phyloP scores from a whole-genome alignment of 257 asterid genomes.

The Buddleja alternifolia region DNA sequence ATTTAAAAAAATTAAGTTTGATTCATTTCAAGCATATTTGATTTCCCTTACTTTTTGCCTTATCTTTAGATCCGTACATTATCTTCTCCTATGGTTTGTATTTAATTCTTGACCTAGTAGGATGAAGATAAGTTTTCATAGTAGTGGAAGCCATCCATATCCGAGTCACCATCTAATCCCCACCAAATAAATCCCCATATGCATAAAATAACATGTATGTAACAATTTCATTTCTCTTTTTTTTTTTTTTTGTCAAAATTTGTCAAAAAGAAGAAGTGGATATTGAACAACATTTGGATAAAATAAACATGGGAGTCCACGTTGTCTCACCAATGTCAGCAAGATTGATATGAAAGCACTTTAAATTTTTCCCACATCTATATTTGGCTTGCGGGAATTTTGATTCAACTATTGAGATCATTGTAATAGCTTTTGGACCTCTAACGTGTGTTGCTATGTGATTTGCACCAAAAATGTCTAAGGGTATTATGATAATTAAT shows the following conservation, averaged over 20 bases:
- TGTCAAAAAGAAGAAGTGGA: neutral
- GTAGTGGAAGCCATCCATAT: constrained; percentile 41
- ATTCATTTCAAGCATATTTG: constrained; percentile 24
- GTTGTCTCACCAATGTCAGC: constrained; percentile 29
- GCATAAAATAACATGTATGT: too few species aligned
- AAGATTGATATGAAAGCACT: constrained; percentile 21
- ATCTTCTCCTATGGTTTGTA: constrained; percentile 52
- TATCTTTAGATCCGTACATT: constrained; percentile 65
- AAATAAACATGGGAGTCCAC: constrained; percentile 27
- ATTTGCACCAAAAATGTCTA: too few species aligned
- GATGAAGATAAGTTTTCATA: constrained; percentile 50
- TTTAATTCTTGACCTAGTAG: constrained; percentile 45
- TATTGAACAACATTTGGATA: neutral
- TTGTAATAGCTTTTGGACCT: too few species aligned
- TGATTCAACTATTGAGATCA: too few species aligned
- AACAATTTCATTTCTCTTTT: too few species aligned
- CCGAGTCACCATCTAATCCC: constrained; percentile 47
- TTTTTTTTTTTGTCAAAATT: neutral
- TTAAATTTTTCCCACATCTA: too few species aligned
- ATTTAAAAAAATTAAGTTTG: constrained; percentile 11
- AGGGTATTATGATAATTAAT: too few species aligned
- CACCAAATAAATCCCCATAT: too few species aligned
- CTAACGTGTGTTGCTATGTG: too few species aligned
- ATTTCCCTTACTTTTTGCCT: constrained; percentile 40
- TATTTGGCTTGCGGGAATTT: too few species aligned